These are phyloP conservation scores for Acanthochlamys bracteata DNA, from an alignment of 106 monocot species.

Conservation along the genomic window DNA sequence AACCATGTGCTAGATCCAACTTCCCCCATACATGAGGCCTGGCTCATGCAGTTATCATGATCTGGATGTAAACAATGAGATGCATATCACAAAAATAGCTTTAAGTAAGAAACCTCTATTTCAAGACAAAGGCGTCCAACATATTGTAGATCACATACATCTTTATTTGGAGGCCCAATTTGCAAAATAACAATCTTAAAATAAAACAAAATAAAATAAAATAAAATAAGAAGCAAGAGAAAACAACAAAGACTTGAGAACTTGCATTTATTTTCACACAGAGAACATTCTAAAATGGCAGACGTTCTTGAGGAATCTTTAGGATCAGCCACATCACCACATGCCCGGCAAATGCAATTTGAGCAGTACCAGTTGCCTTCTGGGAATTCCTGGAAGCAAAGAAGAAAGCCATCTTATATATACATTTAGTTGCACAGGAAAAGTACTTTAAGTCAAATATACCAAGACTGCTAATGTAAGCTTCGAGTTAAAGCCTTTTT, in stretches of 20 bases:
- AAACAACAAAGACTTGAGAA: not conserved
- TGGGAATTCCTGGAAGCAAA: constrained; percentile 54
- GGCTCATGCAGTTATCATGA: constrained; percentile 48
- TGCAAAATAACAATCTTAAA: too few relatives aligned
- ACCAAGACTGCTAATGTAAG: too few relatives aligned
- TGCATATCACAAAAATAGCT: too few relatives aligned
- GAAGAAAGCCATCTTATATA: not conserved
- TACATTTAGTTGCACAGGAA: not conserved
- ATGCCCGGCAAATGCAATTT: constrained; percentile 63
- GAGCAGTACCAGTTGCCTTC: constrained; percentile 92
- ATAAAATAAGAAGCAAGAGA: constrained; percentile 2
- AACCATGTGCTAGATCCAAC: constrained; percentile 46
- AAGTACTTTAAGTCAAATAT: not conserved
- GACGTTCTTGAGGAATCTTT: constrained; percentile 32
- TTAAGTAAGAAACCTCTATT: too few relatives aligned
- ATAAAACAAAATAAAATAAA: constrained; percentile 4
- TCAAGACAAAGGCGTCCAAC: too few relatives aligned
- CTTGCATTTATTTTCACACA: constrained; percentile 83
- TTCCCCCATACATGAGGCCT: constrained; percentile 16
- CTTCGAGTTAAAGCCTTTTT: too few relatives aligned
- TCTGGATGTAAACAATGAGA: constrained; percentile 21
- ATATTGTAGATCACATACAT: too few relatives aligned
- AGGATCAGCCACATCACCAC: constrained; percentile 28
- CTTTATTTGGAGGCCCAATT: too few relatives aligned
- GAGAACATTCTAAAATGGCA: constrained; percentile 53